Conservation (phyloP, 768 basidiomycete species). For the Mycena belliarum region DNA sequence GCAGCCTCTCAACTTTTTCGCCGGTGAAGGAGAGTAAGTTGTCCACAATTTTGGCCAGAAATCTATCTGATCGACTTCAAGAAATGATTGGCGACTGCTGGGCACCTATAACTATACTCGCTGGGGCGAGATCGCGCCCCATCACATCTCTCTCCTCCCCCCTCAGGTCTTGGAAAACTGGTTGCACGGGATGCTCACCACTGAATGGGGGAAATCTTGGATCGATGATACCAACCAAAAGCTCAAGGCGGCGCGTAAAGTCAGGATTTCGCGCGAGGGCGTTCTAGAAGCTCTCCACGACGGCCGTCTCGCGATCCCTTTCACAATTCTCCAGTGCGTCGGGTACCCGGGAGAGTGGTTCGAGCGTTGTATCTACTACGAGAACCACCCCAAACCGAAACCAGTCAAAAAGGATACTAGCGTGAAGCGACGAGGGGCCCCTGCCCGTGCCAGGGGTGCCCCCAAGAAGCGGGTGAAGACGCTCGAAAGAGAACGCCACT, state of each 20-base stretch:
- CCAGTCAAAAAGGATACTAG: not conserved
- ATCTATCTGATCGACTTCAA: not conserved
- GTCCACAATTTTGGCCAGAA: too few relatives aligned
- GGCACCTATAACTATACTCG: conserved; percentile 15
- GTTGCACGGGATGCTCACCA: conserved; percentile 7
- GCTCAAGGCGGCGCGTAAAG: not conserved
- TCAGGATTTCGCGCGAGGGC: conserved; percentile 3
- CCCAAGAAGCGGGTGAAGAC: not conserved
- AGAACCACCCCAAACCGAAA: conserved; percentile 20
- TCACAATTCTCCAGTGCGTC: conserved; percentile 24
- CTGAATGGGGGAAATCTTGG: conserved; percentile 1
- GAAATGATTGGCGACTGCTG: conserved; percentile 13
- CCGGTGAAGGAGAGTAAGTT: conserved; percentile 12
- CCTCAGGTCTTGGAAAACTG: conserved; percentile 6
- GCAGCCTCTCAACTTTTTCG: conserved; percentile 20
- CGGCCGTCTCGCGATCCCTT: conserved; percentile 20
- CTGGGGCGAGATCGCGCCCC: conserved; percentile 18
- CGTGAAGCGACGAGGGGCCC: not conserved
- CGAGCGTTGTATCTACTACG: conserved; percentile 15
- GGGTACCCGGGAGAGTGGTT: conserved; percentile 25
- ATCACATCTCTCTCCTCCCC: conserved; percentile 13
- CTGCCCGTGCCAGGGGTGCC: not conserved
- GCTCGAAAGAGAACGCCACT: not conserved
- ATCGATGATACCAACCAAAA: conserved; percentile 1
- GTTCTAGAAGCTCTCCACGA: conserved; percentile 18